phyloP scores from a whole-genome alignment of 257 asterid species.

The Solanum paucissectum region DNA sequence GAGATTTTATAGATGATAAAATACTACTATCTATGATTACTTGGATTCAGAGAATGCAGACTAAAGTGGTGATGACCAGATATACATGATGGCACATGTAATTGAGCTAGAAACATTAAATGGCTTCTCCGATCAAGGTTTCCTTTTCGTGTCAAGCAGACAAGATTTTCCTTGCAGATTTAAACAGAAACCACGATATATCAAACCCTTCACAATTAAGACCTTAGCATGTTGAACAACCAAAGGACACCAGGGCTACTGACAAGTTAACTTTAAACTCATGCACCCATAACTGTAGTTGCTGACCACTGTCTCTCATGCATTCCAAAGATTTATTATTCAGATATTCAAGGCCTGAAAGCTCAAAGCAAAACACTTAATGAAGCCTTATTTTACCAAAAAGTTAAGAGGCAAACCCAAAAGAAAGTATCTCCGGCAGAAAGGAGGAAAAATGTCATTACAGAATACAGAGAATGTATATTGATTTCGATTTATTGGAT shows the following conservation, averaged over 20 bases:
- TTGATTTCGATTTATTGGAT: neutral
- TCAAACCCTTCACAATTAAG: neutral
- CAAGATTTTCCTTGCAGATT: neutral
- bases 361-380: neutral
- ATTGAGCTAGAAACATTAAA: neutral
- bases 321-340: neutral
- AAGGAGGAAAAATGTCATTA: neutral
- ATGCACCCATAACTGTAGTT: neutral
- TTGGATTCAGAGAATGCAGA: neutral
- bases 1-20: neutral
- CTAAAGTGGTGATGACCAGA: neutral
- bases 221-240: neutral
- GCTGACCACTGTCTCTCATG: neutral
- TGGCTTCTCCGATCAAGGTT: neutral
- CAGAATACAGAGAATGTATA: neutral
- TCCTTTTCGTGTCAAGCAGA: neutral
- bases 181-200: neutral
- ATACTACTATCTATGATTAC: neutral
- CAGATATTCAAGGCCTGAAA: neutral
- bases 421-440: neutral
- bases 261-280: neutral
- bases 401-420: neutral
- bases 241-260: neutral
- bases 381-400: neutral
- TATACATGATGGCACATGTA: neutral